Evolutionary conservation across 306 rosid species (phyloP).

Genomic region (Sphenostylis stenocarpa): DNA sequence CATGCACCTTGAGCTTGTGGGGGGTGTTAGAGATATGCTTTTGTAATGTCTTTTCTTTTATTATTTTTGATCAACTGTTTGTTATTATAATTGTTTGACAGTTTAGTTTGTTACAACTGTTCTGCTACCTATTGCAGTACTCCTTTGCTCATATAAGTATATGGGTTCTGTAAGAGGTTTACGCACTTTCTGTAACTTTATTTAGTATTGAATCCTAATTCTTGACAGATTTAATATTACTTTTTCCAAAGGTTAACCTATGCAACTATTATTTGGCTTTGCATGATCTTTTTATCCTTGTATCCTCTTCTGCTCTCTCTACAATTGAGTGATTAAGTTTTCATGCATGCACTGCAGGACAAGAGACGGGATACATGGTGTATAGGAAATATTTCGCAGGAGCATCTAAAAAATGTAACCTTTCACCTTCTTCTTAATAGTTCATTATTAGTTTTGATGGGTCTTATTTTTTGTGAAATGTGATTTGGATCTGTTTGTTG

Average conservation of each 20-base stretch:
- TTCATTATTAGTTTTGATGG: conserved; percentile 12
- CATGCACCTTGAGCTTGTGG: too few species aligned
- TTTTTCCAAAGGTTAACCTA: conserved; percentile 2
- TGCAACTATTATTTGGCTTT: conserved; percentile 17
- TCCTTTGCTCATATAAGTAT: too few species aligned
- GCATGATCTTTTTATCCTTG: background rate
- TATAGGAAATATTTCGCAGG: conserved; percentile 63
- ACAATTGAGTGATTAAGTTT: conserved; percentile 35
- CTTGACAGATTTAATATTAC: too few species aligned
- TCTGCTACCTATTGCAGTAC: too few species aligned
- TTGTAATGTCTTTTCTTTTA: too few species aligned
- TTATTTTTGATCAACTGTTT: too few species aligned
- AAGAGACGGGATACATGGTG: conserved; percentile 98
- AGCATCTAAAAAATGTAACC: conserved; percentile 56
- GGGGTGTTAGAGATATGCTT: too few species aligned
- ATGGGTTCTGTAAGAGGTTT: too few species aligned
- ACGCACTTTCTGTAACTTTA: too few species aligned
- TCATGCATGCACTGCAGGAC: conserved; percentile 57
- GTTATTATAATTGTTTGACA: too few species aligned
- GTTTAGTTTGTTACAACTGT: too few species aligned
- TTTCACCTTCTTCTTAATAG: conserved; percentile 27
- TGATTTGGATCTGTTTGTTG: background rate
- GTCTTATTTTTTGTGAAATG: conserved; percentile 16
- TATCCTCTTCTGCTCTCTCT: conserved; percentile 1
- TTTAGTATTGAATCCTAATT: too few species aligned